phyloP scores from a whole-genome alignment of 768 basidiomycete genomes.

The Lyophyllum decastes region DNA sequence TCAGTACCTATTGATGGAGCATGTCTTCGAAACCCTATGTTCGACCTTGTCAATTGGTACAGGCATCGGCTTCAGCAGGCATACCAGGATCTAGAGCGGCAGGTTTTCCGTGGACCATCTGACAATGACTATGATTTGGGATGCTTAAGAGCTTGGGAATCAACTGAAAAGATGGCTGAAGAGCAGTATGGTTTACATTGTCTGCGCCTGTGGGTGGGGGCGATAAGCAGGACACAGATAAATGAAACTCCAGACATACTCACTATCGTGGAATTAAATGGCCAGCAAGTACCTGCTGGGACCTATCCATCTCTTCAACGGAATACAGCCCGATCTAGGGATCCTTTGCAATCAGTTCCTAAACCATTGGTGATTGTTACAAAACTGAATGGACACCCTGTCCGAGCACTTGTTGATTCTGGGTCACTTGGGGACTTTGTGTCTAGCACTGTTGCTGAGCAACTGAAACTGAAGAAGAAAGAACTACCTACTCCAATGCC shows the following conservation, averaged over 20 bases:
- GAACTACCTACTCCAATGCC: conserved; percentile 31
- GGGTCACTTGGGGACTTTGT: conserved; percentile 42
- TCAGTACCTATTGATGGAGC: not conserved
- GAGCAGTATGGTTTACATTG: not conserved
- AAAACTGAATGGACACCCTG: conserved; percentile 30
- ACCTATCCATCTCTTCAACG: conserved; percentile 21
- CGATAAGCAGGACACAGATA: not conserved
- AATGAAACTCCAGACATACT: not conserved
- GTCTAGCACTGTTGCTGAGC: conserved; percentile 32
- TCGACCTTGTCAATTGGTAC: not conserved
- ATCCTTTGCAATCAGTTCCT: conserved; percentile 14
- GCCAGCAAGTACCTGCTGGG: not conserved
- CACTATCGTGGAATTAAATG: not conserved
- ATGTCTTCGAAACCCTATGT: not conserved
- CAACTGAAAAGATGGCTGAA: not conserved
- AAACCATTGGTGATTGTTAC: conserved; percentile 30
- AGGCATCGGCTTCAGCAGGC: not conserved
- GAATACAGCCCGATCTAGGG: conserved; percentile 14
- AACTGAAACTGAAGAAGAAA: conserved; percentile 27
- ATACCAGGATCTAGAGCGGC: not conserved
- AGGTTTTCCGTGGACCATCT: not conserved
- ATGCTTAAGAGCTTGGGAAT: not conserved
- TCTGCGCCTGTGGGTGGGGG: not conserved
- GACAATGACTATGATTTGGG: not conserved
- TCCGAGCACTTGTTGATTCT: conserved; percentile 34